These are phyloP conservation scores for Yamadazyma tumulicola DNA, from an alignment of 805 yeast genomes.

Conservation along the genomic window DNA sequence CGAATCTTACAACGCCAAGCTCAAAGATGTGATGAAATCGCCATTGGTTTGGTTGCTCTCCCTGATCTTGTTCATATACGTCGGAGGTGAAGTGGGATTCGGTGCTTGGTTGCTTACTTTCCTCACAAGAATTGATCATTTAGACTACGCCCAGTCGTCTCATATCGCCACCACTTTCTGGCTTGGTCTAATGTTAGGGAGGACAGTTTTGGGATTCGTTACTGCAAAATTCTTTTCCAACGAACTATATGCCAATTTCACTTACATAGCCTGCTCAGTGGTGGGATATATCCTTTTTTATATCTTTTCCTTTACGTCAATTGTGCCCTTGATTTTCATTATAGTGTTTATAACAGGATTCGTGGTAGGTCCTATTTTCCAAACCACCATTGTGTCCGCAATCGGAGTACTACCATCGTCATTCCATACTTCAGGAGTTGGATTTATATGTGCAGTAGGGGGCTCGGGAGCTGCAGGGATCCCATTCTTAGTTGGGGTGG, in stretches of 20 bases:
- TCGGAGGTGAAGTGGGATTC: conserved; percentile 51
- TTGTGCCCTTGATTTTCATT: conserved; percentile 30
- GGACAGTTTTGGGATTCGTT: conserved; percentile 48
- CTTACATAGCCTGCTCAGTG: conserved; percentile 32
- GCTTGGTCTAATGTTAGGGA: conserved; percentile 48
- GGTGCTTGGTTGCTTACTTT: conserved; percentile 54
- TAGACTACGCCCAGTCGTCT: conserved; percentile 37
- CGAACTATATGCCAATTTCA: conserved; percentile 44
- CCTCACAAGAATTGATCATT: conserved; percentile 36
- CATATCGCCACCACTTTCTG: conserved; percentile 50
- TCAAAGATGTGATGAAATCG: conserved; percentile 32
- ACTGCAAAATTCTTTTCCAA: conserved; percentile 46
- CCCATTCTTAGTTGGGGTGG: conserved; percentile 61
- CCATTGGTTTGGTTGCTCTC: conserved; percentile 40
- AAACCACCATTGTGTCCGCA: conserved; percentile 66
- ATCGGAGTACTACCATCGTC: conserved; percentile 58
- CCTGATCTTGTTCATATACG: conserved; percentile 42
- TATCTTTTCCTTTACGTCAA: conserved; percentile 21
- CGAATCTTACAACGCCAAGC: conserved; percentile 4
- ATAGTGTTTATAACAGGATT: conserved; percentile 43
- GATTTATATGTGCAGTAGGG: conserved; percentile 74
- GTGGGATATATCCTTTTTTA: conserved; percentile 28
- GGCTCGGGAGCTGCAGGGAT: conserved; percentile 79
- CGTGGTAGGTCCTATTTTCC: conserved; percentile 55
- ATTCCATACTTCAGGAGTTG: conserved; percentile 63